Evolutionary conservation across 2,329 filamentous ascomycete species (phyloP).

Genomic region (Claviceps paspali): DNA sequence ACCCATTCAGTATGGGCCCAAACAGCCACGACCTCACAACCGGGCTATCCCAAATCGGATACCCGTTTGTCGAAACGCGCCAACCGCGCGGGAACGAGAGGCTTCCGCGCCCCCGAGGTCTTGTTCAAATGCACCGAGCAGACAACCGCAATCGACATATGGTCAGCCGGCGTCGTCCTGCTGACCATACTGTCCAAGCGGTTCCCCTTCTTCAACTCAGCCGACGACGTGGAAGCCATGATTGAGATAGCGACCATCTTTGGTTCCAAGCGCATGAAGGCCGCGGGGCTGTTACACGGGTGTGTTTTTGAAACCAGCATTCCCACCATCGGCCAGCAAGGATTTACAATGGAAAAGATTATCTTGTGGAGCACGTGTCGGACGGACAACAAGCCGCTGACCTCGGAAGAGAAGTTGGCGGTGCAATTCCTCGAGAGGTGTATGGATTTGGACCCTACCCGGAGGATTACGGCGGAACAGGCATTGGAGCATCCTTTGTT

Average conservation of each 20-base stretch:
- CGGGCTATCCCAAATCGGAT: constrained; percentile 78
- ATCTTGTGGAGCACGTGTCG: constrained; percentile 87
- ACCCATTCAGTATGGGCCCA: constrained; percentile 42
- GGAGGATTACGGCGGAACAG: constrained; percentile 59
- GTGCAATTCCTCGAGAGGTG: constrained; percentile 57
- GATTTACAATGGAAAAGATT: constrained; percentile 84
- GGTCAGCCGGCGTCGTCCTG: constrained; percentile 93
- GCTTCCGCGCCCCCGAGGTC: constrained; percentile 92
- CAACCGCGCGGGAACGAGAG: constrained; percentile 86
- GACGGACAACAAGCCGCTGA: constrained; percentile 41
- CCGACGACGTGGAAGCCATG: constrained; percentile 95
- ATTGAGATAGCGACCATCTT: constrained; percentile 97
- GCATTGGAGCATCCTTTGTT: constrained; percentile 62
- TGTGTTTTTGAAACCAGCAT: constrained; percentile 87
- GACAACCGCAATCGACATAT: constrained; percentile 87
- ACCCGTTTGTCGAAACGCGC: constrained; percentile 75
- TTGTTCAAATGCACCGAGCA: constrained; percentile 95
- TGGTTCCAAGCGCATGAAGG: constrained; percentile 69
- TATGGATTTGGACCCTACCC: constrained; percentile 61
- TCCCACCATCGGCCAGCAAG: constrained; percentile 71
- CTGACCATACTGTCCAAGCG: constrained; percentile 84
- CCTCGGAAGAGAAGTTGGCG: constrained; percentile 54
- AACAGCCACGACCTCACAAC: constrained; percentile 32
- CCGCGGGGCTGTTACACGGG: constrained; percentile 69
- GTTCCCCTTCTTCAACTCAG: constrained; percentile 97